Evolutionary conservation across 2,329 filamentous ascomycete genomes (phyloP), one percentile per base, ranked within the genome.

Genomic region (Myotisia sp.): DNA sequence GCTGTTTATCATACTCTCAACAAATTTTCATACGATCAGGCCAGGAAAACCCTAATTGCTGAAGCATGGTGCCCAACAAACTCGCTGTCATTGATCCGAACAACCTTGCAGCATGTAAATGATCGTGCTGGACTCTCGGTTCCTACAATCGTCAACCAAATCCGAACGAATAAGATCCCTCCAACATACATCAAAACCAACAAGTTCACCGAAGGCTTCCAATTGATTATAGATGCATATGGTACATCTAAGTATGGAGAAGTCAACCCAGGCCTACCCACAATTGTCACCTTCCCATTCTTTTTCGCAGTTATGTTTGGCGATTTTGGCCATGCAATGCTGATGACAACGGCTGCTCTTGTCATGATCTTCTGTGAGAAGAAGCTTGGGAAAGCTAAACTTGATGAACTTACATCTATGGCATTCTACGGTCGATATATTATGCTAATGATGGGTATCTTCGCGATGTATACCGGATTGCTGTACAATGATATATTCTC

Each of bases 281-380:
- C 92, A 33, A 85, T 95, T 46, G 78, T 98, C 43, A 98, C 90
- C 4, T 98, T 98, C 61, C 90, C 92, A n/a, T 98, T 98, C 68
- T 68, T 98, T 42, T 98, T 98, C 55, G 90, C 90, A 32, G 90
- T 98, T 72, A 98, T 98, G 90, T 98, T 98, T 54, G 92, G 90
- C 67, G 90, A 98, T 60, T 78, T 93, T 39, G 92, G 90, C 33
- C 90, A 98, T 53, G 90, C 87, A 45, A 59, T 78, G 44, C 80
- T 98, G 56, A 92, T 98, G 80, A 69, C 87, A 27, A 55, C 74
- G 37, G 81, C 84, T 37, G 82, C 90, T 9, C 52, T 76, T 37
- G 83, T 85, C 37, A 93, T 98, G 85, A 95, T 98, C 47, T 83
- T 93, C 63, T 95, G 78, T 70, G 90, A 98, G 62, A 86, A 83